Evolutionary conservation across 1,284 basidiomycete genomes (phyloP), one percentile per base, ranked within the genome.

Genomic region (Sporisorium iseilematis-ciliati): DNA sequence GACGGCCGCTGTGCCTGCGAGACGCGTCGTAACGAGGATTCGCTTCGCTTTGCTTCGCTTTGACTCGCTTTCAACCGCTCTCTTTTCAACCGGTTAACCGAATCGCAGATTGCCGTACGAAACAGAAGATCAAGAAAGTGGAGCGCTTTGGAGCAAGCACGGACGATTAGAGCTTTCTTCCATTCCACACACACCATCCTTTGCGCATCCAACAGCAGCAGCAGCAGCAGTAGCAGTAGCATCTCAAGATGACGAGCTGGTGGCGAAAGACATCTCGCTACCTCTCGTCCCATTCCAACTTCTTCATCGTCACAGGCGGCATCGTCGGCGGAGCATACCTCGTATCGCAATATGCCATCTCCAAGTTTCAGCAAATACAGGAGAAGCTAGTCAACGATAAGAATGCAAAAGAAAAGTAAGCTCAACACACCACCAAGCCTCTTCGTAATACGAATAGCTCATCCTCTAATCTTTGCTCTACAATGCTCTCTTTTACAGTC

Each of bases 391-490:
- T 91, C 75, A 88, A 90, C 71, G 90, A 92, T 56, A 87, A 89
- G 56, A 78, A 87, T n/a, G 91, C 92, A 7, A 88, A 89, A 64
- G 92, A 94, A 68, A 92, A 90, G 93, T 93, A 79, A 75, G 91
- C 35, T 38, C 35, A 38, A 16, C 35, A 4, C 35, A 1, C 16
- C 5, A 12, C 35, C 12, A 16, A 38, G 10, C 35, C 35, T 5
- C 2, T 3, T 3, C 4, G 14, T 38, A 14, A 3, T 6, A 38
- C 14, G 35, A 38, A 4, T 38, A 38, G 35, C 35, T 38, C 35
- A 38, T 88, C 7, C 38, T 8, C 42, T 38, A 38, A 38, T 45
- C 45, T n/a, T 45, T 11, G 43, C 23, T 62, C 26, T 40, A 42
- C 18, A 18, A 45, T 20, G 26, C 38, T 4, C 35, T 55, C 35